phyloP scores from a whole-genome alignment of 805 yeast species.

The Ogataea saltuana region DNA sequence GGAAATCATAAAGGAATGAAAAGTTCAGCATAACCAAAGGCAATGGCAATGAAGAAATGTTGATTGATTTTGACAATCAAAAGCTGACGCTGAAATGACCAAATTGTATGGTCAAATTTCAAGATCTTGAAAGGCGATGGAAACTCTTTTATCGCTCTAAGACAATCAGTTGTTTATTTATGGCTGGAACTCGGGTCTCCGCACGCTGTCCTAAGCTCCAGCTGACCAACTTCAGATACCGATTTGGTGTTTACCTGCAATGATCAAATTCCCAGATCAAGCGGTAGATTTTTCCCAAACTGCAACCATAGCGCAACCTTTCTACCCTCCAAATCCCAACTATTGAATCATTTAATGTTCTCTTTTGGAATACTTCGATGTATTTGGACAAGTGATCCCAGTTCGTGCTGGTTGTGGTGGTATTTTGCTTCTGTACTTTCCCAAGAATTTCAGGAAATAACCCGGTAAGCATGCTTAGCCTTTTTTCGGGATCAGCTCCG shows the following conservation, averaged over 20 bases:
- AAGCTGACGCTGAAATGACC: not conserved
- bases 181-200: too few relatives aligned
- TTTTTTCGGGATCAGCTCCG: too few relatives aligned
- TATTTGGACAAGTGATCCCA: too few relatives aligned
- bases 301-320: conserved; percentile 4
- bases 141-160: not conserved
- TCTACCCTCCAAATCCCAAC: too few relatives aligned
- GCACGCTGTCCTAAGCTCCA: too few relatives aligned
- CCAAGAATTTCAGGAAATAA: too few relatives aligned
- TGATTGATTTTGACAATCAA: too few relatives aligned
- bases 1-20: conserved; percentile 12
- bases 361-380: conserved; percentile 1
- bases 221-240: too few relatives aligned
- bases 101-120: not conserved
- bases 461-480: too few relatives aligned
- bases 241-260: conserved; percentile 5
- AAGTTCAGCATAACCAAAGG: not conserved
- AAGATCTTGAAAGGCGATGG: not conserved
- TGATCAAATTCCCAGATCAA: conserved; percentile 2
- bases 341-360: conserved; percentile 1
- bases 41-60: not conserved
- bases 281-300: too few relatives aligned
- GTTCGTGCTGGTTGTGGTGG: not conserved
- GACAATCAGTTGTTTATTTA: not conserved
- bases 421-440: not conserved